phyloP scores from a whole-genome alignment of 371 early-diverging fungal genomes.

The Mycotypha africana region DNA sequence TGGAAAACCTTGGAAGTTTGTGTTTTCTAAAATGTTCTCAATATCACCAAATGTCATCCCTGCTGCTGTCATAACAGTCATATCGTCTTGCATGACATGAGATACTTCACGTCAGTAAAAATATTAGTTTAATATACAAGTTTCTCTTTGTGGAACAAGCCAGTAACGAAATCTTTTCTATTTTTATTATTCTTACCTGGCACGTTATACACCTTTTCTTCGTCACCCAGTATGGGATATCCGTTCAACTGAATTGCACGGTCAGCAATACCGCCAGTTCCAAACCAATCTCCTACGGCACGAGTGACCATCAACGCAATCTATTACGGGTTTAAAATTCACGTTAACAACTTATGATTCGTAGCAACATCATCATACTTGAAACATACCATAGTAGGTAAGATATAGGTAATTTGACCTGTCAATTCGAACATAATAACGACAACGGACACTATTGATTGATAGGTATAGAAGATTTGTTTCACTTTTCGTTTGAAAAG shows the following conservation, averaged over 20 bases:
- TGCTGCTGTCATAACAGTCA: conserved; percentile 51
- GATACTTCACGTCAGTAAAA: conserved; percentile 40
- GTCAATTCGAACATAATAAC: conserved; percentile 98
- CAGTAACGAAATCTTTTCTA: too few relatives aligned
- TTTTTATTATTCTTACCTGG: conserved; percentile 32
- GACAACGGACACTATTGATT: conserved; percentile 65
- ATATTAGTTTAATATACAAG: too few relatives aligned
- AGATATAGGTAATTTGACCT: conserved; percentile 83
- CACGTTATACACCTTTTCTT: conserved; percentile 61
- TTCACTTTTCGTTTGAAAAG: neutral
- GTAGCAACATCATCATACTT: neutral
- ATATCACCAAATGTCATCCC: conserved; percentile 41
- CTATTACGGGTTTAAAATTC: too few relatives aligned
- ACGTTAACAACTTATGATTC: too few relatives aligned
- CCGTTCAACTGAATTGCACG: conserved; percentile 79
- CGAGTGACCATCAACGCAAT: conserved; percentile 87
- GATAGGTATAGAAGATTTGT: neutral
- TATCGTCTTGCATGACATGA: conserved; percentile 57
- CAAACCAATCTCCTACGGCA: conserved; percentile 81
- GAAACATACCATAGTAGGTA: conserved; percentile 81
- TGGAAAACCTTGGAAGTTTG: conserved; percentile 76
- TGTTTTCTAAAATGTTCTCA: conserved; percentile 44
- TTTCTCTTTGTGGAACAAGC: too few relatives aligned
- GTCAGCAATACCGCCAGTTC: conserved; percentile 83
- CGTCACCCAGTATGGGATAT: conserved; percentile 86